Evolutionary conservation across 2,329 filamentous ascomycete species (phyloP), one percentile per base, ranked within the genome.

Genomic region (Penicillium sp.): DNA sequence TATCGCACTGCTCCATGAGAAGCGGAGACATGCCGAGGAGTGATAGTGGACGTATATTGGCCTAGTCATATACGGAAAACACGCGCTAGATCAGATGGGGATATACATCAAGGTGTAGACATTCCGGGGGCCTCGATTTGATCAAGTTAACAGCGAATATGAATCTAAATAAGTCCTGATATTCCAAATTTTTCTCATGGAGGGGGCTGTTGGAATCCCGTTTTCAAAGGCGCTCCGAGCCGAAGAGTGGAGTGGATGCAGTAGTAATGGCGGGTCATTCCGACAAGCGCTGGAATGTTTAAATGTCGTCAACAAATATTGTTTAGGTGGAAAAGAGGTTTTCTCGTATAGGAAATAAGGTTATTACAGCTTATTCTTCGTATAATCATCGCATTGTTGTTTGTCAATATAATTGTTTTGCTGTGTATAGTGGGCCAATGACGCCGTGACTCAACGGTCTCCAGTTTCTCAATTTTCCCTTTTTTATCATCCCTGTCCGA

Each of bases 1-100:
- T 19, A 44, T 26, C 9, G 14, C 57, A 58, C 24, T 49, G 46
- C 19, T 37, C 66, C 68, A 71, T 62, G 54, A 37, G 13, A 24
- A 52, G 35, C n/a, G 16, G 8, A 39, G n/a, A 19, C 16, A 39
- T 39, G 35, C n/a, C 7, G 35, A 37, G 13, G 13, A 33, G 31
- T 33, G 31, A 33, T 33, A 33, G 31, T 16, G 14, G 31, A 33
- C 31, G 31, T 33, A 7, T 3, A 31, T 13, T 31, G 29, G 31
- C 31, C 31, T 33, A 33, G 31, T 16, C 16, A 11, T 33, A 16
- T 16, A 33, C 31, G 11, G 31, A 33, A 33, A 14, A 16, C 31
- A 33, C 5, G 13, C 11, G 31, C 31, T 14, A 33, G 31, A 7
- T 33, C 31, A 33, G 31, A 14, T 33, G 31, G 13, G 13, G 29